Evolutionary conservation across 2,329 filamentous ascomycete genomes (phyloP), one percentile per base, ranked within the genome.

Genomic region (Venturia carpophila): DNA sequence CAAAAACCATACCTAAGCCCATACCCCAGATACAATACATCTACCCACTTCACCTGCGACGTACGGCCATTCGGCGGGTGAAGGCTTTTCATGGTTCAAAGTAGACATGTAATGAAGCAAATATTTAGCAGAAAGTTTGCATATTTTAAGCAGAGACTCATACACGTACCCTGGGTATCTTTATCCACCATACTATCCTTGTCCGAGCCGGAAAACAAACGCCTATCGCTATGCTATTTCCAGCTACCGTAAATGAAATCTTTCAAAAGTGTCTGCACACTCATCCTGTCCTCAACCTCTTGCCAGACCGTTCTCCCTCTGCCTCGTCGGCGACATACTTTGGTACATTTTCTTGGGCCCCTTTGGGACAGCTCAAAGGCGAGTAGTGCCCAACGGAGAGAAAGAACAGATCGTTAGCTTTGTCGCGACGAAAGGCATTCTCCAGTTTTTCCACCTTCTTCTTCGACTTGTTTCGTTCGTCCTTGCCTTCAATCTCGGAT

Each of bases 221-320:
- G 52, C 52, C 52, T 10, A 58, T 58, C 52, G 30, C 52, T 58
- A 37, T 58, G 52, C 30, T 58, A 15, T 58, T 3, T 37, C 13
- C 6, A 37, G 4, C n/a, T 58, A 1, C 52, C 6, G 30, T 27
- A 58, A 37, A 58, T 58, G 7, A 58, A 15, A 2, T n/a, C 27
- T 9, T 37, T 2, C 52, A 10, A 2, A 34, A 21, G 5, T 3
- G 37, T 27, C 9, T 58, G 30, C 4, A 37, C 19, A 58, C 19
- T 58, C 39, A 66, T 65, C 39, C 64, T 39, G 60, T 66, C 27
- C 64, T 63, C 30, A 52, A 37, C 21, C 64, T 63, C 60, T 66
- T 66, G 19, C 45, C 37, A 41, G 55, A 24, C 34, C 30, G 64
- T 45, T 66, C 60, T 47, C 30, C 49, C n/a, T 64, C 47, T 11